A percentile compares a stretch with the other conserved stretches of the same genome.
Conservation (phyloP, 257 asterid genomes). For the Cruciata laevipes region DNA sequence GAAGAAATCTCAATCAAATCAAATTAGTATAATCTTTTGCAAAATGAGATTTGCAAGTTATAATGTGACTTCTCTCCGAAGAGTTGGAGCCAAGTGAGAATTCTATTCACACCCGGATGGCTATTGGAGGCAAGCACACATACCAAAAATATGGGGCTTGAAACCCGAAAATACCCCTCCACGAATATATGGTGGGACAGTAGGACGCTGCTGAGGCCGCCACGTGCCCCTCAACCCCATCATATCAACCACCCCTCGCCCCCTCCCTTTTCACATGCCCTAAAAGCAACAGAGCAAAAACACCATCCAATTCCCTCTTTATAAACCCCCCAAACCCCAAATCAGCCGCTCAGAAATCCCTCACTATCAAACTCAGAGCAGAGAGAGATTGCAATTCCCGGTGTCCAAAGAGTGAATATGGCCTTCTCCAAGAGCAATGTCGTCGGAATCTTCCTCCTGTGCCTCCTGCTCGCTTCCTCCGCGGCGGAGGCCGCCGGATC, state of each 20-base stretch:
- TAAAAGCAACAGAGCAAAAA: neutral
- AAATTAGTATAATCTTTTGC: no score
- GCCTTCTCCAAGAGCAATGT: neutral
- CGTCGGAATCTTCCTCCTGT: neutral
- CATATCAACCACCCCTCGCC: neutral
- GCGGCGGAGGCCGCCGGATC: conserved; percentile 33
- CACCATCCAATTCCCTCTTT: neutral
- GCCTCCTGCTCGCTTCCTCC: neutral
- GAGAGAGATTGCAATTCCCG: neutral
- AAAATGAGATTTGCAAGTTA: no score
- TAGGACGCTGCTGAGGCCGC: neutral
- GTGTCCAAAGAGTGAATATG: neutral
- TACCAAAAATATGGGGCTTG: neutral
- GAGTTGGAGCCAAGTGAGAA: neutral
- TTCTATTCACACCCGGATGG: neutral
- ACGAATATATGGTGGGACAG: neutral
- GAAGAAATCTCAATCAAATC: no score
- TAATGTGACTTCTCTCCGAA: no score
- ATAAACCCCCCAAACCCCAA: neutral
- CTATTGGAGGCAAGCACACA: neutral
- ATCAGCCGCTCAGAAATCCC: neutral
- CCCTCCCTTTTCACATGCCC: neutral
- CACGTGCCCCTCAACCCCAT: conserved; percentile 18
- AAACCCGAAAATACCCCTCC: neutral
- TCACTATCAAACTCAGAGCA: neutral